Conservation (phyloP, 805 yeast genomes). For the Danielia reshetovae region DNA sequence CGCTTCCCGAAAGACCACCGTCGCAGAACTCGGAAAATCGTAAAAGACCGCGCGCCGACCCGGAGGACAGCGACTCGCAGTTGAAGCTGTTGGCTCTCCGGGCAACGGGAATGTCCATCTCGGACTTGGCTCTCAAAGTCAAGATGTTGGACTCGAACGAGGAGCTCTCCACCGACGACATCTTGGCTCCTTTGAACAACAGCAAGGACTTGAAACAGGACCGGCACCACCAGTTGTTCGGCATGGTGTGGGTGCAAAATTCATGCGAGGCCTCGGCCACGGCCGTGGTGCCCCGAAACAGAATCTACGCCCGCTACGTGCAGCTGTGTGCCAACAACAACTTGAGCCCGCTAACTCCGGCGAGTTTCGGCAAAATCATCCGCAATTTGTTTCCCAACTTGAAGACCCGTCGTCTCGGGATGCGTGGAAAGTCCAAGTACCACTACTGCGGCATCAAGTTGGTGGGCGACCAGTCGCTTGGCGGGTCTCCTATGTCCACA, state of each 20-base stretch:
- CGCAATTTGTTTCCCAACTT: conserved; percentile 48
- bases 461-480: conserved; percentile 12
- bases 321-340: conserved; percentile 35
- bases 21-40: conserved; percentile 1
- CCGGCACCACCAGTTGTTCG: conserved; percentile 71
- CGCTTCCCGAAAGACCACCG: not conserved
- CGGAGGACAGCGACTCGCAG: conserved; percentile 9
- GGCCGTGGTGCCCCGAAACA: conserved; percentile 40
- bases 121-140: conserved; percentile 12
- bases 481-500: conserved; percentile 18
- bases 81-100: conserved; percentile 6
- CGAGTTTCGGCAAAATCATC: conserved; percentile 59
- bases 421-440: conserved; percentile 77
- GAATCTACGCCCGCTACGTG: conserved; percentile 40
- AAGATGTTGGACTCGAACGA: conserved; percentile 7
- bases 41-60: conserved; percentile 4
- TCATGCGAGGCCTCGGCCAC: conserved; percentile 51
- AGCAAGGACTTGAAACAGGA: conserved; percentile 32
- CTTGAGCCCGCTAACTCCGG: conserved; percentile 65
- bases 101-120: conserved; percentile 5
- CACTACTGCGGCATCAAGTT: conserved; percentile 76
- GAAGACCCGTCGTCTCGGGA: conserved; percentile 75
- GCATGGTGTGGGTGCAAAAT: conserved; percentile 73
- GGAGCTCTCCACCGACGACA: conserved; percentile 5
- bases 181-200: conserved; percentile 6